These are phyloP conservation scores for Penicillium crystallinum DNA, from an alignment of 495 filamentous ascomycete species.

Conservation along the genomic window DNA sequence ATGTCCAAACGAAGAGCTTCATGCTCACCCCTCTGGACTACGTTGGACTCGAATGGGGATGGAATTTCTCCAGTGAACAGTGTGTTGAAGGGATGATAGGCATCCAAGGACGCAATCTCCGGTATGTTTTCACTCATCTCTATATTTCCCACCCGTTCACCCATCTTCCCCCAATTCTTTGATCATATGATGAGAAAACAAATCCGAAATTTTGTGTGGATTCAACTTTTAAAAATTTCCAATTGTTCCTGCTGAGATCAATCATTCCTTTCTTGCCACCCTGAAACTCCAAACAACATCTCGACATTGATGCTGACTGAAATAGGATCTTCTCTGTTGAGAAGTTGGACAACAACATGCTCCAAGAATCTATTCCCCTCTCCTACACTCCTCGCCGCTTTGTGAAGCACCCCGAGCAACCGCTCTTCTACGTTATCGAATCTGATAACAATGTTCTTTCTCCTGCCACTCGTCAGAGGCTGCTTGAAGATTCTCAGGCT, in stretches of 20 bases:
- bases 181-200: slow-evolving; percentile 63
- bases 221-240: slow-evolving; percentile 48
- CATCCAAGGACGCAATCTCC: slow-evolving; percentile 81
- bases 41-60: slow-evolving; percentile 82
- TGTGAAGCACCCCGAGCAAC: slow-evolving; percentile 79
- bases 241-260: slow-evolving; percentile 73
- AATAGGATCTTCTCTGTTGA: slow-evolving; percentile 85
- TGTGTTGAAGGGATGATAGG: slow-evolving; percentile 93
- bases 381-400: slow-evolving; percentile 86
- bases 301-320: slow-evolving; percentile 25
- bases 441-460: slow-evolving; percentile 86
- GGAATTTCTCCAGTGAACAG: slow-evolving; percentile 93
- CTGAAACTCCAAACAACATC: not conserved
- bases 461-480: slow-evolving; percentile 59
- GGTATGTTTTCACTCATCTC: slow-evolving; percentile 57
- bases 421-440: slow-evolving; percentile 89
- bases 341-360: slow-evolving; percentile 76
- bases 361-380: slow-evolving; percentile 84
- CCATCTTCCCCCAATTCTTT: not conserved
- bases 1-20: slow-evolving; percentile 75
- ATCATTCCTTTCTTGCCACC: not conserved
- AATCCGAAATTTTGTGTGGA: slow-evolving; percentile 51
- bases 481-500: slow-evolving; percentile 59
- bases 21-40: slow-evolving; percentile 90
- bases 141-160: slow-evolving; percentile 2